phyloP scores from a whole-genome alignment of 139 green algal species.

The Volvox africanus region DNA sequence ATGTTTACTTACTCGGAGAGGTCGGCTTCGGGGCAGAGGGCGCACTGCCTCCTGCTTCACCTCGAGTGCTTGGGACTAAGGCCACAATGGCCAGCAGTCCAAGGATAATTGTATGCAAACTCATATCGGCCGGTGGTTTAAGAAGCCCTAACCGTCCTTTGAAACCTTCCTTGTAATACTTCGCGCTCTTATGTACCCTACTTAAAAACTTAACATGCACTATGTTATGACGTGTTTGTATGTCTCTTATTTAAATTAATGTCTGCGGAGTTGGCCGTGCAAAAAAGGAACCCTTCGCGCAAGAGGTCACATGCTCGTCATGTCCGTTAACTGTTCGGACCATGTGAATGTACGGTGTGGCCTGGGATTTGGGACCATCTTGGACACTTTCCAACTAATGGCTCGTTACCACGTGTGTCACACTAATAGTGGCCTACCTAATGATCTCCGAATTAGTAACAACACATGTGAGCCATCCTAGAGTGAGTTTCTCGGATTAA shows the following conservation, averaged over 20 bases:
- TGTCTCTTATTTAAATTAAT: not conserved
- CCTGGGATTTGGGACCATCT: no score
- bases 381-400: no score
- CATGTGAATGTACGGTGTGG: not conserved
- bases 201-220: no score
- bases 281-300: not conserved
- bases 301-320: not conserved
- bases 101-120: not conserved
- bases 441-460: no score
- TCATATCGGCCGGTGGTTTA: not conserved
- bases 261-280: not conserved
- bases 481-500: no score
- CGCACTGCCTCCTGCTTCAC: not conserved
- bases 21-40: conserved; percentile 3
- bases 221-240: not conserved
- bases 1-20: conserved; percentile 22
- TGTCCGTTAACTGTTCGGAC: not conserved
- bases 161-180: no score
- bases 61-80: not conserved
- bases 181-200: no score
- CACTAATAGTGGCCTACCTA: no score
- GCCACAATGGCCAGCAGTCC: not conserved
- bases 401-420: no score
- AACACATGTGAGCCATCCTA: no score
- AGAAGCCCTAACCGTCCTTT: not conserved